Conservation (phyloP, 495 filamentous ascomycete genomes). For the Cercophora sp. region DNA sequence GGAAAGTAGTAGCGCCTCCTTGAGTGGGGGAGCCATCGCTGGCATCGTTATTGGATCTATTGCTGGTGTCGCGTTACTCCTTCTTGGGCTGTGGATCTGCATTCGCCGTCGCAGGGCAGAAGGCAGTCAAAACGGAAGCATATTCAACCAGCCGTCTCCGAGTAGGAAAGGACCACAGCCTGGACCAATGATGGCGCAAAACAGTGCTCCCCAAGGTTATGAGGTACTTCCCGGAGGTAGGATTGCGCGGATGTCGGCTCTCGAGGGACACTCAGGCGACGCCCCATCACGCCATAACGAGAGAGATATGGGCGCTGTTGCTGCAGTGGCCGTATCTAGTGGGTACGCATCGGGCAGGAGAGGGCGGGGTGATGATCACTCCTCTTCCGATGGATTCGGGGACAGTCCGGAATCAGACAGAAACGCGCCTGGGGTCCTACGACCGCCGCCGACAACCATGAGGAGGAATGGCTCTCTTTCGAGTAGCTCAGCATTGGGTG, state of each 20-base stretch:
- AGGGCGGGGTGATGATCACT: conserved; percentile 63
- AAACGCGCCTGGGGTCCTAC: conserved; percentile 50
- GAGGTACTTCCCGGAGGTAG: conserved; percentile 80
- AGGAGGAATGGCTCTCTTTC: conserved; percentile 83
- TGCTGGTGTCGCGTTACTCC: conserved; percentile 63
- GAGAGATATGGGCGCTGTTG: conserved; percentile 24
- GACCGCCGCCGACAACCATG: conserved; percentile 55
- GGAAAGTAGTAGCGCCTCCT: conserved; percentile 35
- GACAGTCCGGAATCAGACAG: conserved; percentile 74
- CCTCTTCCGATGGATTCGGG: conserved; percentile 75
- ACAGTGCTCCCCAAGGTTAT: conserved; percentile 53
- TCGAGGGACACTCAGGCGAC: conserved; percentile 66
- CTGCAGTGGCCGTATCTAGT: conserved; percentile 34
- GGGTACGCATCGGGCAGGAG: conserved; percentile 31
- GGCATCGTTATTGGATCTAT: conserved; percentile 85
- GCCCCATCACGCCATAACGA: conserved; percentile 50
- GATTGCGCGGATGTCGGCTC: conserved; percentile 91
- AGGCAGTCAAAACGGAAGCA: conserved; percentile 55
- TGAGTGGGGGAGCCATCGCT: conserved; percentile 83
- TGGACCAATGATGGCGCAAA: conserved; percentile 28
- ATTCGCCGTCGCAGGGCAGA: conserved; percentile 56
- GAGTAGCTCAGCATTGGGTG: conserved; percentile 70
- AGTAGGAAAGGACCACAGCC: conserved; percentile 52
- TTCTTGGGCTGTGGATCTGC: conserved; percentile 57
- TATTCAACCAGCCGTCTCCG: conserved; percentile 86